These are phyloP conservation scores for Lasiosphaeria miniovina DNA, from an alignment of 495 filamentous ascomycete genomes.

Conservation along the genomic window DNA sequence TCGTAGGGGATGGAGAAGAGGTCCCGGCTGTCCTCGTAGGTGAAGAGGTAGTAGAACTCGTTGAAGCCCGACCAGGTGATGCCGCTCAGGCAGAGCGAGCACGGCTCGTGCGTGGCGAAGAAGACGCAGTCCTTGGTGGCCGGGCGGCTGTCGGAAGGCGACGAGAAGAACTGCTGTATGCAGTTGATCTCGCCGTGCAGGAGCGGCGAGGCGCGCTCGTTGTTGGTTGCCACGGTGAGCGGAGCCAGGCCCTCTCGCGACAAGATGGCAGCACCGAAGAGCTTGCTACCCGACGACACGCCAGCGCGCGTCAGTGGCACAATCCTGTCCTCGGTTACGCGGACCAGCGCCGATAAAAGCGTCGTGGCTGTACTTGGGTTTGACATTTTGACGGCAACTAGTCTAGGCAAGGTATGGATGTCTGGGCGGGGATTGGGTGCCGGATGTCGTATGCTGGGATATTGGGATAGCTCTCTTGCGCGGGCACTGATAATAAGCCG, in stretches of 20 bases:
- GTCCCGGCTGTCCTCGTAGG: slow-evolving; percentile 43
- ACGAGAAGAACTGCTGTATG: slow-evolving; percentile 41
- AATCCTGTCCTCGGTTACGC: slow-evolving; percentile 29
- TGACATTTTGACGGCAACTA: slow-evolving; percentile 14
- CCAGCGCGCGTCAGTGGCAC: slow-evolving; percentile 35
- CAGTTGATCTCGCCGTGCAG: slow-evolving; percentile 46
- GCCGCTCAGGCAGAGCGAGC: slow-evolving; percentile 40
- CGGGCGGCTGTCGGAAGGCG: slow-evolving; percentile 21
- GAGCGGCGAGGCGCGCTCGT: slow-evolving; percentile 36
- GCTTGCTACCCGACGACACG: slow-evolving; percentile 37
- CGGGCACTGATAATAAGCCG: too few relatives aligned
- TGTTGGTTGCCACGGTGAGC: slow-evolving; percentile 37
- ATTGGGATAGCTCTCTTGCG: too few relatives aligned
- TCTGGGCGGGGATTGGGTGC: too few relatives aligned
- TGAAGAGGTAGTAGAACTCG: slow-evolving; percentile 45
- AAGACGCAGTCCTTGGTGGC: slow-evolving; percentile 38
- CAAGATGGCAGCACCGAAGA: slow-evolving; percentile 42
- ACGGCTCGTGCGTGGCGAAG: slow-evolving; percentile 43
- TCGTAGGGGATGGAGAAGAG: slow-evolving; percentile 41
- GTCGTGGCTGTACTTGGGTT: slow-evolving; percentile 20
- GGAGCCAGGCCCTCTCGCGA: slow-evolving; percentile 23
- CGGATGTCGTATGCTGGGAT: too few relatives aligned
- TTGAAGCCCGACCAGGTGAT: slow-evolving; percentile 44
- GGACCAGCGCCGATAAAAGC: slow-evolving; percentile 33
- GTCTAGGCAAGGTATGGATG: too few relatives aligned